Conservation (phyloP, 1,284 basidiomycete species). For the Moniliophthora roreri region DNA sequence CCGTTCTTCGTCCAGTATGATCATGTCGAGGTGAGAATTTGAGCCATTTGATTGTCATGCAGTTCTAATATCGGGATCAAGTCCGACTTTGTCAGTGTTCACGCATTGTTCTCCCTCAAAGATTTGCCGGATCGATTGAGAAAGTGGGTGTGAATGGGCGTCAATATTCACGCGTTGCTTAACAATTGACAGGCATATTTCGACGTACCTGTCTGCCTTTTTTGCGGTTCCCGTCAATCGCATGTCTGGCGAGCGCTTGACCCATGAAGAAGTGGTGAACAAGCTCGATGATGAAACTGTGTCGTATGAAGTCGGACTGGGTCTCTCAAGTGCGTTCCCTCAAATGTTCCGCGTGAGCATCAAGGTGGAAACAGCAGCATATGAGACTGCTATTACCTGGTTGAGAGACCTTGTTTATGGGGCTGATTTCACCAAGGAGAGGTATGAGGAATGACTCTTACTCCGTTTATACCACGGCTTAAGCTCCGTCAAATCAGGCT, state of each 20-base stretch:
- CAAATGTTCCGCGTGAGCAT: constrained; percentile 80
- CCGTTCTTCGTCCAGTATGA: constrained; percentile 95
- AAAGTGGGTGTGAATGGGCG: constrained; percentile 52
- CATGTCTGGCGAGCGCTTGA: constrained; percentile 66
- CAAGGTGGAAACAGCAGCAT: constrained; percentile 82
- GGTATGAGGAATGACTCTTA: constrained; percentile 42
- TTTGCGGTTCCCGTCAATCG: constrained; percentile 87
- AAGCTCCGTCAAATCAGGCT: constrained; percentile 49
- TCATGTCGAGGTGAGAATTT: constrained; percentile 66
- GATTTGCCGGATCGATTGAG: constrained; percentile 72
- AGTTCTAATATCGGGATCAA: constrained; percentile 28
- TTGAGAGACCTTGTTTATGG: constrained; percentile 87
- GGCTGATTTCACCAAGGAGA: constrained; percentile 80
- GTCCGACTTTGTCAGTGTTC: constrained; percentile 90
- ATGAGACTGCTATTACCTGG: constrained; percentile 86
- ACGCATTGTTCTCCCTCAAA: constrained; percentile 77
- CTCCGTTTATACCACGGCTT: not conserved
- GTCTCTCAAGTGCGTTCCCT: constrained; percentile 69
- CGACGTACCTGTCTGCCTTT: constrained; percentile 85
- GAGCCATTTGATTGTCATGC: not conserved
- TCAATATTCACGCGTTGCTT: too few species aligned
- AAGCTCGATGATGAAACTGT: constrained; percentile 92
- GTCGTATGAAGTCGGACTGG: constrained; percentile 77
- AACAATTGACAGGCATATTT: constrained; percentile 60
- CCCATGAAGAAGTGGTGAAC: constrained; percentile 91